Conservation (phyloP, 2,329 filamentous ascomycete genomes). For the Apiospora malaysiana region DNA sequence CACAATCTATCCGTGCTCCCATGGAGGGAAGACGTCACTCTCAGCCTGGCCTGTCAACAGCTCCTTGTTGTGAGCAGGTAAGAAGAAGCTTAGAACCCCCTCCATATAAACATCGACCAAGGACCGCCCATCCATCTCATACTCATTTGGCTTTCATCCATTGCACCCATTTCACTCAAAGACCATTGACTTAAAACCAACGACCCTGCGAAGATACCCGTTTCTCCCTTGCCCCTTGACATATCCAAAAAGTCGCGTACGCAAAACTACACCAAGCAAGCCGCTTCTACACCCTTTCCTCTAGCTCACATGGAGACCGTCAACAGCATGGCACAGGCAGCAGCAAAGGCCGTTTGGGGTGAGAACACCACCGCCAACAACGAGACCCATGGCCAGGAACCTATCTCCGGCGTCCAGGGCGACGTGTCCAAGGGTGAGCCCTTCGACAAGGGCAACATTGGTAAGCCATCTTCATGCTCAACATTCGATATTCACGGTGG, state of each 20-base stretch:
- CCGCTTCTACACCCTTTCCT: neutral
- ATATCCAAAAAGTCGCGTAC: neutral
- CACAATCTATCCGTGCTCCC: neutral
- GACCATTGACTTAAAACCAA: neutral
- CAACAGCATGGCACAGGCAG: constrained; percentile 58
- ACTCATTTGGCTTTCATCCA: neutral
- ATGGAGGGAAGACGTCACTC: constrained; percentile 19
- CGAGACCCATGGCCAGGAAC: constrained; percentile 58
- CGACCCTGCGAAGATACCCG: constrained; percentile 1
- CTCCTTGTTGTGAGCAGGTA: neutral
- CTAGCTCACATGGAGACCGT: constrained; percentile 64
- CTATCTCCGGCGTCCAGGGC: constrained; percentile 73
- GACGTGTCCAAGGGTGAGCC: constrained; percentile 72
- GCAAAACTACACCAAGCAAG: neutral
- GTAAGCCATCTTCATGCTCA: neutral
- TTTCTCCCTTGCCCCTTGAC: neutral
- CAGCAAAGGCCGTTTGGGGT: constrained; percentile 56
- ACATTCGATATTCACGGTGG: neutral
- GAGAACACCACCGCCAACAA: constrained; percentile 34
- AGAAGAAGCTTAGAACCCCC: neutral
- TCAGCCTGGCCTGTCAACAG: constrained; percentile 4
- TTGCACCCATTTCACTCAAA: neutral
- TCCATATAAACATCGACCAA: neutral
- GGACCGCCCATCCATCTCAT: neutral
- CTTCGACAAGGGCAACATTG: constrained; percentile 78